phyloP scores from a whole-genome alignment of 2,329 filamentous ascomycete species.

The Colletotrichum melonis region DNA sequence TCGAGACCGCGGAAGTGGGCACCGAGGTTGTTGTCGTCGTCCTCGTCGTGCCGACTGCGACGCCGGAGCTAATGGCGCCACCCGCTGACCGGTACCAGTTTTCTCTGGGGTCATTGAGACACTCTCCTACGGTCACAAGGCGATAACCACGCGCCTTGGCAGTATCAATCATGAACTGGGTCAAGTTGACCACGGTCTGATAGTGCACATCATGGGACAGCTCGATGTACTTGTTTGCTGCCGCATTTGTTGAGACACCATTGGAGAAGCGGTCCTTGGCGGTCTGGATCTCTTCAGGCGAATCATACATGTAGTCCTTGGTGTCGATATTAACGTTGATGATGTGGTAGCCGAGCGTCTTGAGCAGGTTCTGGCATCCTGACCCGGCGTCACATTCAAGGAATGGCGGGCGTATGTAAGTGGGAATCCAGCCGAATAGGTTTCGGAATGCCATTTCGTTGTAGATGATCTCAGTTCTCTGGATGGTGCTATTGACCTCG shows the following conservation, averaged over 20 bases:
- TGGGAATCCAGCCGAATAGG: constrained; percentile 54
- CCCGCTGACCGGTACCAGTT: constrained; percentile 62
- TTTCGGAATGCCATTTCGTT: constrained; percentile 48
- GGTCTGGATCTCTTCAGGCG: constrained; percentile 55
- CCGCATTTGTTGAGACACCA: constrained; percentile 43
- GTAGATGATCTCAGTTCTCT: constrained; percentile 43
- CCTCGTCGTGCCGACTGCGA: constrained; percentile 21
- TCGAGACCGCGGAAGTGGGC: not conserved
- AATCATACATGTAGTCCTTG: constrained; percentile 68
- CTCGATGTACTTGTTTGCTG: constrained; percentile 52
- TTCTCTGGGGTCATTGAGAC: constrained; percentile 61
- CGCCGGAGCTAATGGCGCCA: constrained; percentile 30
- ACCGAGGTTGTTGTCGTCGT: constrained; percentile 16
- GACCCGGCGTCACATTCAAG: constrained; percentile 33
- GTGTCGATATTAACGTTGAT: constrained; percentile 70
- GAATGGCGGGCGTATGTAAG: constrained; percentile 58
- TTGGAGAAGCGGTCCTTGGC: constrained; percentile 56
- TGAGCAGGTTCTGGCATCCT: constrained; percentile 32
- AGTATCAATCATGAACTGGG: constrained; percentile 54
- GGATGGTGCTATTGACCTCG: constrained; percentile 38
- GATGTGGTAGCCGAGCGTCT: constrained; percentile 65
- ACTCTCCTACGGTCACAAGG: constrained; percentile 67
- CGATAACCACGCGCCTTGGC: constrained; percentile 54
- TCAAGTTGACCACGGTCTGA: constrained; percentile 46
- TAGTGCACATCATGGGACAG: constrained; percentile 57